Evolutionary conservation across 139 green algal species (phyloP), one percentile per base, ranked within the genome.

Genomic region (Desmodesmus armatus): DNA sequence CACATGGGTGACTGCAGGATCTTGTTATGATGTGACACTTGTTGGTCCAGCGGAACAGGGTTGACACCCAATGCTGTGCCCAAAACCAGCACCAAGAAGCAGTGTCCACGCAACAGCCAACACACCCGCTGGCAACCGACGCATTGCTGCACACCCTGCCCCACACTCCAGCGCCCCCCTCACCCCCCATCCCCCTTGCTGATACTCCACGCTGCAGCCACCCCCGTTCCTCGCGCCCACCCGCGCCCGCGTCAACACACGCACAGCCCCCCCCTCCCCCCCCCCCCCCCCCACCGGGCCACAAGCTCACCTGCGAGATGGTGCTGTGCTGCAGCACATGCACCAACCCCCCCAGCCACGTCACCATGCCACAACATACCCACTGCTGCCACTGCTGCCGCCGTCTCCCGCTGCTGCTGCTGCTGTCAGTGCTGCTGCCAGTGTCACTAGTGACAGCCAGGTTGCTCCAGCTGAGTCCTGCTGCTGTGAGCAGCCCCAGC

Each of bases 281-380:
- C 63, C 41, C n/a, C n/a, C n/a, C n/a, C n/a, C n/a, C n/a, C n/a
- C n/a, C n/a, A n/a, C n/a, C n/a, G n/a, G n/a, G n/a, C n/a, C n/a
- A n/a, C n/a, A 5, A 31, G 43, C 51, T 70, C 23, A 82, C 75
- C 75, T 82, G 75, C 9, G 75, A 82, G 4, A 82, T 21, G 2
- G 75, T 82, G 53, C n/a, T 82, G 53, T 66, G 71, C 33, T 82
- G 53, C n/a, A 82, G 19, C 15, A 80, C 47, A 44, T 80, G 73
- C 27, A 47, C 43, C 33, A 66, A 17, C 1, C 43, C 44, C 49
- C 47, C 29, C n/a, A 29, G 47, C 13, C 44, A 23, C 5, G 43
- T 27, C 47, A 44, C 21, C 27, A 72, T 23, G 63, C 63, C 73
- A 80, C 13, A 9, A 27, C 31, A 23, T 19, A 37, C 29, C 31